A percentile compares a stretch with the other conserved stretches of the same genome.
phyloP scores from a whole-genome alignment of 2,329 filamentous ascomycete genomes.

The Fusarium caatingaense region DNA sequence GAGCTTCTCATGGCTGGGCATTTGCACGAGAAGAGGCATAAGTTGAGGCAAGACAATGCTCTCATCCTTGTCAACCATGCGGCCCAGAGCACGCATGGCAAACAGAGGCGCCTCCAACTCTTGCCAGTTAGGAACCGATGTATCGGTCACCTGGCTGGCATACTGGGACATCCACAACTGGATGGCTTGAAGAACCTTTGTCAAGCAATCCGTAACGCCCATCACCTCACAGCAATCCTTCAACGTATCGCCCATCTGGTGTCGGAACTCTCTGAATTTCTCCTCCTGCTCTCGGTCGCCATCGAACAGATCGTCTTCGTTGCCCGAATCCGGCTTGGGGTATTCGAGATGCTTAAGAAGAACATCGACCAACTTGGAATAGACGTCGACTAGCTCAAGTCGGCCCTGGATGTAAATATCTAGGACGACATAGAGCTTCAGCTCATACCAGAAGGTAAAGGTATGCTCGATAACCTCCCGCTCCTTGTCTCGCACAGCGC shows the following conservation, averaged over 20 bases:
- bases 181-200: conserved; percentile 87
- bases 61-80: conserved; percentile 94
- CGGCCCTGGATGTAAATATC: conserved; percentile 89
- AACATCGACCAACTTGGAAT: conserved; percentile 89
- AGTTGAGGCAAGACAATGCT: conserved; percentile 87
- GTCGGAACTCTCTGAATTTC: conserved; percentile 95
- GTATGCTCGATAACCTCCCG: conserved; percentile 93
- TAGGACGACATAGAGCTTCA: conserved; percentile 94
- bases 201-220: conserved; percentile 89
- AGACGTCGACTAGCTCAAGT: conserved; percentile 81
- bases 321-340: conserved; percentile 77
- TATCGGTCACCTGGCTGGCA: conserved; percentile 77
- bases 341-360: conserved; percentile 92
- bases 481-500: conserved; percentile 86
- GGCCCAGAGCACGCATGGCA: conserved; percentile 93
- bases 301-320: conserved; percentile 88
- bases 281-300: conserved; percentile 96
- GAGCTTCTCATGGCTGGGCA: conserved; percentile 96
- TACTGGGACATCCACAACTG: conserved; percentile 89
- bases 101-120: conserved; percentile 95
- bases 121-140: conserved; percentile 92
- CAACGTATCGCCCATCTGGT: conserved; percentile 96
- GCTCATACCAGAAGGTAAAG: conserved; percentile 97
- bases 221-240: conserved; percentile 98
- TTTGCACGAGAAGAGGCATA: conserved; percentile 92